Conservation (phyloP, 2,329 filamentous ascomycete species). For the Penicillium sp. region DNA sequence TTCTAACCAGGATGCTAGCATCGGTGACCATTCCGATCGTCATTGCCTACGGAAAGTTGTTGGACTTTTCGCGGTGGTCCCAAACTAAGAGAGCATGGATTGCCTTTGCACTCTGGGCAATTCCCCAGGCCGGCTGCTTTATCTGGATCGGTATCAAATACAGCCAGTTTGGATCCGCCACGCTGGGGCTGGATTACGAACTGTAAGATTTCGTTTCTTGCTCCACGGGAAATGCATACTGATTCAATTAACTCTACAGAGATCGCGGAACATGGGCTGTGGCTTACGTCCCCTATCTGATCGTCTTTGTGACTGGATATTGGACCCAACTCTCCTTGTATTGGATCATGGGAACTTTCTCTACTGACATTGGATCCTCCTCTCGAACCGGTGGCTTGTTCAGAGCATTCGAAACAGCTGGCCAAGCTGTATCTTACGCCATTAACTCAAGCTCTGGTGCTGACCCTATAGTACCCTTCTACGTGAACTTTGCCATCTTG, state of each 20-base stretch:
- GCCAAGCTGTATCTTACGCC: background rate
- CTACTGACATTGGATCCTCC: background rate
- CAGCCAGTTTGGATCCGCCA: background rate
- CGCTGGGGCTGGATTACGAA: background rate
- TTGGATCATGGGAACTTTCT: background rate
- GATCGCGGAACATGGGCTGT: background rate
- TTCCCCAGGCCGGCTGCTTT: background rate
- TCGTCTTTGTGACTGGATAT: background rate
- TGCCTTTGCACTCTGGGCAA: background rate
- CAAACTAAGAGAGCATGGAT: background rate
- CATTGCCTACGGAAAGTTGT: background rate
- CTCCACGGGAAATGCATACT: background rate
- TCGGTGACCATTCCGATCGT: background rate
- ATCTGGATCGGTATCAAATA: background rate
- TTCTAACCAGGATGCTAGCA: background rate
- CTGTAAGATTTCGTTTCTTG: background rate
- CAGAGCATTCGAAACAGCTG: background rate
- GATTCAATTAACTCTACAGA: background rate
- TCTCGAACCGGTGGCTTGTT: background rate
- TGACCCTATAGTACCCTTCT: background rate
- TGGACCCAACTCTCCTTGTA: background rate
- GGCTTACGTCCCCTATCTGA: background rate
- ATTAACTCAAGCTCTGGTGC: background rate
- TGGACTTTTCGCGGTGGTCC: background rate
- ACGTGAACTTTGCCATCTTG: constrained; percentile 1